phyloP scores from a whole-genome alignment of 495 filamentous ascomycete species.

The Aspergillus affinis region DNA sequence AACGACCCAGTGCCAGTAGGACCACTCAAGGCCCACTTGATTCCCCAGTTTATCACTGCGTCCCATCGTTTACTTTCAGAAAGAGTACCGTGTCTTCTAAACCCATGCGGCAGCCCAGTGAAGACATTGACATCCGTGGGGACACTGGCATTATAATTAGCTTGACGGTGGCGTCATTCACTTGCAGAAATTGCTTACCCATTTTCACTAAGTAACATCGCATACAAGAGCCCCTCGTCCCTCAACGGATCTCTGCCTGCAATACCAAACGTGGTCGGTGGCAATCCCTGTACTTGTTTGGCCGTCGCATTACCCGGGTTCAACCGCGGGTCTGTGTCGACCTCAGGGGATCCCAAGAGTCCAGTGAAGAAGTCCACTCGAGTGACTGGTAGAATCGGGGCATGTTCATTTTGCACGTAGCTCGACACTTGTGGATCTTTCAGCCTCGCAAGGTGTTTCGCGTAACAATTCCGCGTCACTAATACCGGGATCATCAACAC shows the following conservation, averaged over 20 bases:
- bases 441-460: constrained; percentile 32
- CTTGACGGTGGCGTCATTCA: not conserved
- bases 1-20: constrained; percentile 27
- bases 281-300: constrained; percentile 40
- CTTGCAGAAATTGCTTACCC: constrained; percentile 33
- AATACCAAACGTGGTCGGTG: constrained; percentile 45
- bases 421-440: constrained; percentile 35
- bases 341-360: constrained; percentile 26
- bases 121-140: constrained; percentile 44
- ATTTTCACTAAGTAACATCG: constrained; percentile 41
- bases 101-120: constrained; percentile 48
- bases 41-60: constrained; percentile 38
- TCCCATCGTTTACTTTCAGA: constrained; percentile 42
- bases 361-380: constrained; percentile 34
- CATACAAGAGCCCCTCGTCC: constrained; percentile 47
- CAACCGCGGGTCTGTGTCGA: constrained; percentile 29
- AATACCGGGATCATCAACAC: constrained; percentile 46
- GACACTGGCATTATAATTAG: constrained; percentile 27
- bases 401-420: constrained; percentile 37
- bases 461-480: constrained; percentile 34
- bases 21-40: constrained; percentile 38
- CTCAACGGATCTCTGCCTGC: constrained; percentile 47
- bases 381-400: constrained; percentile 35
- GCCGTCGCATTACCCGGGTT: constrained; percentile 42
- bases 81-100: constrained; percentile 38